These are phyloP conservation scores for Colletotrichum limetticola DNA, from an alignment of 2,329 filamentous ascomycete genomes.

Conservation along the genomic window DNA sequence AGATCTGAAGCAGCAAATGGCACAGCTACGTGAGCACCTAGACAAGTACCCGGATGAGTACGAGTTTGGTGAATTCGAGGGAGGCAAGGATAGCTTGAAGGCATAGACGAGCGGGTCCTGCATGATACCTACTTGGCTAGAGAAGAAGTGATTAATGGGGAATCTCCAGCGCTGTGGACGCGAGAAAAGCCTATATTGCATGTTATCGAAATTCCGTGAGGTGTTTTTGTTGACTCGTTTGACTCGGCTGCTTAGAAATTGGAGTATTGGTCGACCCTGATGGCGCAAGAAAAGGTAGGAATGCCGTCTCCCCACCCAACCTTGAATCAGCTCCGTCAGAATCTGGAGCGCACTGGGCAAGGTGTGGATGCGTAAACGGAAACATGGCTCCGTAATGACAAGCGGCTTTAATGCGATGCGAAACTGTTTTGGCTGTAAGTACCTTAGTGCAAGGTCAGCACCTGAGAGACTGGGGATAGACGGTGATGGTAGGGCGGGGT, in stretches of 20 bases:
- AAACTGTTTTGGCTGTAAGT: neutral
- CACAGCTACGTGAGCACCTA: conserved; percentile 78
- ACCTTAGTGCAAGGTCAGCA: neutral
- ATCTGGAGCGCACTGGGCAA: neutral
- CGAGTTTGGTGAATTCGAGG: conserved; percentile 81
- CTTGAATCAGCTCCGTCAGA: conserved; percentile 19
- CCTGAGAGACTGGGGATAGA: neutral
- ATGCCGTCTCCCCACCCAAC: conserved; percentile 5
- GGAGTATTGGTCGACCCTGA: conserved; percentile 3
- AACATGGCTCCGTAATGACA: conserved; percentile 19
- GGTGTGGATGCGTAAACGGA: conserved; percentile 23
- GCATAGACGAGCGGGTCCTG: conserved; percentile 32
- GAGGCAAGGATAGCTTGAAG: conserved; percentile 73
- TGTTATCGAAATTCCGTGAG: neutral
- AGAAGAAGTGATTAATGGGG: neutral
- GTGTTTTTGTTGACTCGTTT: neutral
- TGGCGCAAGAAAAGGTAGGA: conserved; percentile 21
- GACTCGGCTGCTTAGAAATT: conserved; percentile 16
- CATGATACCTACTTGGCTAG: conserved; percentile 8
- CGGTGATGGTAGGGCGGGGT: neutral
- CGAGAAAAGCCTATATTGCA: neutral
- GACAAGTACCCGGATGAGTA: conserved; percentile 94
- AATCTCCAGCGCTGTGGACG: neutral
- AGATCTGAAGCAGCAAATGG: conserved; percentile 78
- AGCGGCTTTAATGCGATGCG: neutral